Base-by-base conservation (phyloP, 371 early-diverging fungal species). In the Mucor indicus region DNA sequence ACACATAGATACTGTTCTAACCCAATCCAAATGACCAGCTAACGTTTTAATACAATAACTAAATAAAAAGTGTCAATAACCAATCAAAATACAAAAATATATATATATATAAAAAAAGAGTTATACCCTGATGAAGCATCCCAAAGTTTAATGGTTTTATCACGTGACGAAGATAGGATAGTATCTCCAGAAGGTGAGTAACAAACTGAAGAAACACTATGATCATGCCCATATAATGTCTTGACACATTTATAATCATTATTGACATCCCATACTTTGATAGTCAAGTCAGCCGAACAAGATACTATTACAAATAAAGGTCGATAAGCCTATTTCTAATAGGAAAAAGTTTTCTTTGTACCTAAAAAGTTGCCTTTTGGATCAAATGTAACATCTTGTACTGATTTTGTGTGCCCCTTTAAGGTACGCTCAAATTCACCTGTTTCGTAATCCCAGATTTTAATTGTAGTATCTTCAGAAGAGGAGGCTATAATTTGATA, bases 351-450 rank as follows among this genome's bases (percentile, higher is more conserved):
- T 16, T 27, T 11, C 17, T 4, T 2, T 48, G 58, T 73, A 84
- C 85, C 81, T 27, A 90, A 61, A 37, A 69, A 61, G 13, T 79
- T 74, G n/a, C 93, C 93, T 46, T 86, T 89, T 11, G 83, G 55
- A 54, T 89, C 88, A 57, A 88, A 92, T 0, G 80, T 73, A 21
- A 95, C 48, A 72, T 84, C 89, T 52, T 88, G 85, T 11, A 95
- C 91, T 15, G 92, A 74, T 53, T 93, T 92, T 7, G 94, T 95
- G 60, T 95, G 94, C 15, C 94, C 93, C 54, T 92, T 92, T 9
- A 94, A 67, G 0, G 92, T 88, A 31, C 87, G 65, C 58, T 94
- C 95, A 65, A 84, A 91, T 47, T 86, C 89, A 32, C 91, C 93
- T 6, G 90, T 74, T 62, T 93, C 95, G 46, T 81, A 80, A 73